These are phyloP conservation scores for Oryza punctata DNA, from an alignment of 176 grass and related monocot species.

Conservation along the genomic window DNA sequence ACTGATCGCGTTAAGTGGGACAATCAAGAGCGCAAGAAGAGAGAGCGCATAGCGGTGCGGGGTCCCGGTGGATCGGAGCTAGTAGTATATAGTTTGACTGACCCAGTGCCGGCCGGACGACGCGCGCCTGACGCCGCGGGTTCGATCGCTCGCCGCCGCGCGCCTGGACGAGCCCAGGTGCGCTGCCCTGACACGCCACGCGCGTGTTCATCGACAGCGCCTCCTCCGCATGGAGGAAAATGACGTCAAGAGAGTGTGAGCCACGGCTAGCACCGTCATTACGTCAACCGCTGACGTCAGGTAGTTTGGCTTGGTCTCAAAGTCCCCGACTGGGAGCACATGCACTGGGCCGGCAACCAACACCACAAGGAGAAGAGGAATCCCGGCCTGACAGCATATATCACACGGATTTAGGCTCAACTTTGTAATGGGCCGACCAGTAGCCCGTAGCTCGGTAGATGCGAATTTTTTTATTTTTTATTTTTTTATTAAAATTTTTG, in stretches of 20 bases:
- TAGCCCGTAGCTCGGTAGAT: neutral
- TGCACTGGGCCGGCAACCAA: neutral
- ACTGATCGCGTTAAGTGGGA: neutral
- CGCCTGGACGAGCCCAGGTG: conserved; percentile 13
- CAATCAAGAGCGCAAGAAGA: no score
- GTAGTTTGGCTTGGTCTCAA: neutral
- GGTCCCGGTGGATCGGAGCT: conserved; percentile 11
- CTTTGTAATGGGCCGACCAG: neutral
- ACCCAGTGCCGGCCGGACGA: conserved; percentile 17
- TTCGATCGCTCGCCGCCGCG: neutral
- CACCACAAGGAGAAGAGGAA: no score
- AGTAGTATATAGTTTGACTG: conserved; percentile 30
- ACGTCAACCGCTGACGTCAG: neutral
- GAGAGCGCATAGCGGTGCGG: neutral
- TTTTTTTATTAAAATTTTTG: no score
- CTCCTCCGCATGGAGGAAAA: neutral
- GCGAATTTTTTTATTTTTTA: no score
- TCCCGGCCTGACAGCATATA: no score
- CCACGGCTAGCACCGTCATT: neutral
- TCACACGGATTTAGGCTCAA: neutral
- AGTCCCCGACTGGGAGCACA: neutral
- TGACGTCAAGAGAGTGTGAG: neutral
- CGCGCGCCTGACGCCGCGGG: neutral
- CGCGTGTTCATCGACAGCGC: neutral
- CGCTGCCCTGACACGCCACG: conserved; percentile 22